Conservation (phyloP, 73 alveolate species). For the Uronychia setigera region DNA sequence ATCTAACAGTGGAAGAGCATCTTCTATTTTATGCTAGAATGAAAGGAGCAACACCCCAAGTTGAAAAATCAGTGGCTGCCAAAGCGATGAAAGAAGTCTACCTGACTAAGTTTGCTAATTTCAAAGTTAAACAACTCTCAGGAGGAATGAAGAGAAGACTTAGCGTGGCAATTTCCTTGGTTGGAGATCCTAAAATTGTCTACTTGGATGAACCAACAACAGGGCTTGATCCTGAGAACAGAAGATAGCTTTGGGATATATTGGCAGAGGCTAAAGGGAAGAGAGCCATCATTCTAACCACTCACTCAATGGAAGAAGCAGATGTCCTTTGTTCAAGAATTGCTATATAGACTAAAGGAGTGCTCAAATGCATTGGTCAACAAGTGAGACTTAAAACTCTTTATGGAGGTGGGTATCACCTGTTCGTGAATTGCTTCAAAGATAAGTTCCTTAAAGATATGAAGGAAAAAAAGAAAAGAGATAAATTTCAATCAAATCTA, state of each 20-base stretch:
- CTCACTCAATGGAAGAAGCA: constrained; percentile 99
- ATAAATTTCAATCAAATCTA: constrained; percentile 3
- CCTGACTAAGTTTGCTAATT: constrained; percentile 80
- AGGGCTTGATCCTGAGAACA: constrained; percentile 97
- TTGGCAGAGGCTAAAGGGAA: constrained; percentile 84
- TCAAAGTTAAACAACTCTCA: constrained; percentile 84
- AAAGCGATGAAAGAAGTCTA: constrained; percentile 93
- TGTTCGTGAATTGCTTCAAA: constrained; percentile 77
- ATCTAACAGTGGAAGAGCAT: constrained; percentile 95
- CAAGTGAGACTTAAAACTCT: constrained; percentile 81
- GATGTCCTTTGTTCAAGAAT: constrained; percentile 97
- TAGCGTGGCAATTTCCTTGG: constrained; percentile 90
- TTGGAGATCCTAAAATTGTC: constrained; percentile 93
- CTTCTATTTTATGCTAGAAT: constrained; percentile 91
- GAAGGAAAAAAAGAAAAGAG: background rate
- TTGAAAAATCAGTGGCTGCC: constrained; percentile 71
- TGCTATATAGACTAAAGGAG: constrained; percentile 91
- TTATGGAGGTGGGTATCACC: constrained; percentile 91
- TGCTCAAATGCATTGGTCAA: constrained; percentile 89
- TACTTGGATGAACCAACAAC: constrained; percentile 99
- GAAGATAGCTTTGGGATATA: constrained; percentile 97
- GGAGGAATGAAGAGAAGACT: constrained; percentile 99
- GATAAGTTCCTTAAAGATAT: constrained; percentile 21
- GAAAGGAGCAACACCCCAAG: constrained; percentile 85
- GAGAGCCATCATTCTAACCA: constrained; percentile 94